These are phyloP conservation scores for Fulvia fulva DNA, from an alignment of 2,329 filamentous ascomycete species.

Conservation along the genomic window DNA sequence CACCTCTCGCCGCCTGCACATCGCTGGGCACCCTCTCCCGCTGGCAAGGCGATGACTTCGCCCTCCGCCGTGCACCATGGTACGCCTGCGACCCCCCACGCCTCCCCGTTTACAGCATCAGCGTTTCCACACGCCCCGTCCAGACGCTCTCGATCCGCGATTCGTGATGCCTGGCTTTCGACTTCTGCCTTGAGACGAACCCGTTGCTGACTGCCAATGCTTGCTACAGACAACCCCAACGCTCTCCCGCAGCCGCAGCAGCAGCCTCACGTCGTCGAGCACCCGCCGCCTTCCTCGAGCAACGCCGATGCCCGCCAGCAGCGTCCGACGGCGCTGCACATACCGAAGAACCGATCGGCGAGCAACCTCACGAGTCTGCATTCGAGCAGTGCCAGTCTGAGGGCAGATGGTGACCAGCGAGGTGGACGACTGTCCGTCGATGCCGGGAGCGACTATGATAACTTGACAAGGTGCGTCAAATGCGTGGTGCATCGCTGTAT, in stretches of 20 bases:
- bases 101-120: conserved; percentile 53
- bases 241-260: not conserved
- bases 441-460: conserved; percentile 63
- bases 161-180: not conserved
- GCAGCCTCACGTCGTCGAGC: not conserved
- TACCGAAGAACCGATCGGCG: conserved; percentile 50
- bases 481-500: not conserved
- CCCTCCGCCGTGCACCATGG: conserved; percentile 12
- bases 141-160: not conserved
- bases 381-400: conserved; percentile 34
- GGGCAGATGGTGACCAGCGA: conserved; percentile 48
- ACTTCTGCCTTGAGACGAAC: not conserved
- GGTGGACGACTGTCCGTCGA: conserved; percentile 70
- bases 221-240: conserved; percentile 9
- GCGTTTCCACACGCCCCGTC: conserved; percentile 46
- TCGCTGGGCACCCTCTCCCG: not conserved
- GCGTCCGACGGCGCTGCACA: conserved; percentile 24
- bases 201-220: conserved; percentile 9
- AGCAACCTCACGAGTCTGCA: conserved; percentile 43
- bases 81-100: not conserved
- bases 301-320: conserved; percentile 3
- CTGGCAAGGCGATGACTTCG: conserved; percentile 14
- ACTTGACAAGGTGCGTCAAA: conserved; percentile 65
- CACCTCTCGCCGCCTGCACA: not conserved
- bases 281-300: not conserved